A percentile compares a stretch with the other conserved stretches of the same genome.
These are phyloP conservation scores for Berkeleyomyces rouxiae DNA, from an alignment of 2,329 filamentous ascomycete genomes.

Conservation along the genomic window DNA sequence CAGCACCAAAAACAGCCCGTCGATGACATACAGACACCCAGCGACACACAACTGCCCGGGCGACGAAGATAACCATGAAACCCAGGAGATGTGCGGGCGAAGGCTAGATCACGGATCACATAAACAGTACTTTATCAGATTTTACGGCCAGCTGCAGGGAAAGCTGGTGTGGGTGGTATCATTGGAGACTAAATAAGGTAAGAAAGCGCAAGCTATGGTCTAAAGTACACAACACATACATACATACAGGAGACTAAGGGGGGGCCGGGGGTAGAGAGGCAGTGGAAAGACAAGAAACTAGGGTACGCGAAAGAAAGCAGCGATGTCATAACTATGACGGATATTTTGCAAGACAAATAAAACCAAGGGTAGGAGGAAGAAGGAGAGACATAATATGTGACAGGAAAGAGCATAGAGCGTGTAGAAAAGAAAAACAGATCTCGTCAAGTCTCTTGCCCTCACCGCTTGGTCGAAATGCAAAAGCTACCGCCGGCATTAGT, in stretches of 20 bases:
- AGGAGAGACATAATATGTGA: neutral
- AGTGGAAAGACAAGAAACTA: neutral
- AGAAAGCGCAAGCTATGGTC: slow-evolving; percentile 3
- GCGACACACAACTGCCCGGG: slow-evolving; percentile 17
- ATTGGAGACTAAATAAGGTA: slow-evolving; percentile 3
- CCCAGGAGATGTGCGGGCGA: slow-evolving; percentile 19
- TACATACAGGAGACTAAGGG: neutral
- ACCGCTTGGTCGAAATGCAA: slow-evolving; percentile 72
- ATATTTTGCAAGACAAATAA: neutral
- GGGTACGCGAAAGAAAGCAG: neutral
- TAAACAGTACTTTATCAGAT: neutral
- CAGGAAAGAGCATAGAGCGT: neutral
- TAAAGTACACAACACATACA: slow-evolving; percentile 2
- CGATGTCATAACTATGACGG: neutral
- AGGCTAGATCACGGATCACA: neutral
- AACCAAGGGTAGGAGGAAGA: neutral
- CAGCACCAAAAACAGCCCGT: slow-evolving; percentile 55
- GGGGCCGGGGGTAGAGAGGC: neutral
- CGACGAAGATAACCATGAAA: slow-evolving; percentile 45
- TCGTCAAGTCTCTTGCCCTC: slow-evolving; percentile 4
- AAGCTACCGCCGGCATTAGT: slow-evolving; percentile 69
- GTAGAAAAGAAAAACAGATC: neutral
- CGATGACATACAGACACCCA: neutral
- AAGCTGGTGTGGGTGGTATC: neutral
- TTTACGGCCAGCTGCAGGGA: neutral